Evolutionary conservation across 768 basidiomycete species (phyloP).

Genomic region (Rhizopogon vesiculosus): DNA sequence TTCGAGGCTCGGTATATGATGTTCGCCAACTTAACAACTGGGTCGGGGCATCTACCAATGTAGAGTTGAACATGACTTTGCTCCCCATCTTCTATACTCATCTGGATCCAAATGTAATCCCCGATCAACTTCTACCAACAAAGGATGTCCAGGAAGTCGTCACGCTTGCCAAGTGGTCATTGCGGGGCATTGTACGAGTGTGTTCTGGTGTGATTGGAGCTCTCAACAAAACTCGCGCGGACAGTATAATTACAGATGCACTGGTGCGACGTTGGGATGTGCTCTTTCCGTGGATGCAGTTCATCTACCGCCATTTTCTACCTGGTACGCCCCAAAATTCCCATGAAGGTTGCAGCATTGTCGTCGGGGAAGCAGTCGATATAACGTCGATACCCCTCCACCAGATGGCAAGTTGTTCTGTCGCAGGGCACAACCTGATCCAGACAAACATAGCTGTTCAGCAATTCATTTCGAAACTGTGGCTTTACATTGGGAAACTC

Average conservation of each 20-base stretch:
- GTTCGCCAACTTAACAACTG: background rate
- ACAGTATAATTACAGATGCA: background rate
- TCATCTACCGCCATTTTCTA: constrained; percentile 1
- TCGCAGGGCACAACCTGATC: background rate
- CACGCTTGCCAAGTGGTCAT: background rate
- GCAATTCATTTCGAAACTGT: background rate
- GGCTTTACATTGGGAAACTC: background rate
- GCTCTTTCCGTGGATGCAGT: background rate
- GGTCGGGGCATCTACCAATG: background rate
- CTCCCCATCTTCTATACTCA: constrained; percentile 1
- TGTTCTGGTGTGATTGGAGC: background rate
- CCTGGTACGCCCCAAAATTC: background rate
- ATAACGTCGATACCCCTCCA: background rate
- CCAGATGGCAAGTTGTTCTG: background rate
- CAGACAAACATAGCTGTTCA: background rate
- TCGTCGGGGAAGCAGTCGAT: background rate
- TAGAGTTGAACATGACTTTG: background rate
- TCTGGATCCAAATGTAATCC: constrained; percentile 1
- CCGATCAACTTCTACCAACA: background rate
- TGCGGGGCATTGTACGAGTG: background rate
- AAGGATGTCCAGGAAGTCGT: background rate
- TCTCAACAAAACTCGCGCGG: background rate
- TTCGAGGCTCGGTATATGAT: background rate
- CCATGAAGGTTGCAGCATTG: background rate
- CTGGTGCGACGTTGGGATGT: background rate